phyloP scores from a whole-genome alignment of 768 basidiomycete genomes.

The Boletus rubescentipes region DNA sequence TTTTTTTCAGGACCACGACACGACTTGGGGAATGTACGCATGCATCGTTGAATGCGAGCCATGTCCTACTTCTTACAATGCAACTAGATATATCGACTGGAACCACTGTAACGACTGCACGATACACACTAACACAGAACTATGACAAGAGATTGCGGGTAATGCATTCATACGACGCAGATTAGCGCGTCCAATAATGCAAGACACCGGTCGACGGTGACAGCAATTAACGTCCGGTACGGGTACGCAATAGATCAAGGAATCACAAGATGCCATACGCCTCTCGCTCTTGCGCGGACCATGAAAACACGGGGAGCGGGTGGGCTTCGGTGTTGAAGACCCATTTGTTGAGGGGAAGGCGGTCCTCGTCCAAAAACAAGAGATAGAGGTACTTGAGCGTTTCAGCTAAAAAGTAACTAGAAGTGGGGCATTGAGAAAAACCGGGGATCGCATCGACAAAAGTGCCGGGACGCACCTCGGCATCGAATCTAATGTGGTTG shows the following conservation, averaged over 20 bases:
- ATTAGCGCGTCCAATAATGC: too few species aligned
- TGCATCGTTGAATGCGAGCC: neutral
- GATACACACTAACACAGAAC: neutral
- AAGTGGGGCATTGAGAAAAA: constrained; percentile 15
- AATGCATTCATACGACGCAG: neutral
- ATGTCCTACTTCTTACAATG: too few species aligned
- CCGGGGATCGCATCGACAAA: neutral
- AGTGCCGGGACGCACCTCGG: constrained; percentile 54
- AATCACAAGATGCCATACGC: constrained; percentile 34
- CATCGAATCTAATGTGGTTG: constrained; percentile 52
- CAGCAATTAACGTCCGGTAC: neutral
- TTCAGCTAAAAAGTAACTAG: constrained; percentile 55
- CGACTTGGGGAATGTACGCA: neutral
- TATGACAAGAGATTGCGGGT: neutral
- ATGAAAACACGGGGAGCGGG: constrained; percentile 70
- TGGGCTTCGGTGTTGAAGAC: constrained; percentile 75
- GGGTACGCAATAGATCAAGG: neutral
- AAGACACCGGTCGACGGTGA: neutral
- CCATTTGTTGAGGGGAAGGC: constrained; percentile 51
- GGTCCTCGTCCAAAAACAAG: constrained; percentile 63
- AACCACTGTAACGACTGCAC: too few species aligned
- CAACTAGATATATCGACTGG: neutral
- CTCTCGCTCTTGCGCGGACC: constrained; percentile 54
- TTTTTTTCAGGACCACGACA: neutral
- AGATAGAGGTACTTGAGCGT: constrained; percentile 74